Percentiles rank a stretch among this genome's conserved stretches.
phyloP scores from a whole-genome alignment of 1,284 basidiomycete species.

The Anthracocystis setariae region DNA sequence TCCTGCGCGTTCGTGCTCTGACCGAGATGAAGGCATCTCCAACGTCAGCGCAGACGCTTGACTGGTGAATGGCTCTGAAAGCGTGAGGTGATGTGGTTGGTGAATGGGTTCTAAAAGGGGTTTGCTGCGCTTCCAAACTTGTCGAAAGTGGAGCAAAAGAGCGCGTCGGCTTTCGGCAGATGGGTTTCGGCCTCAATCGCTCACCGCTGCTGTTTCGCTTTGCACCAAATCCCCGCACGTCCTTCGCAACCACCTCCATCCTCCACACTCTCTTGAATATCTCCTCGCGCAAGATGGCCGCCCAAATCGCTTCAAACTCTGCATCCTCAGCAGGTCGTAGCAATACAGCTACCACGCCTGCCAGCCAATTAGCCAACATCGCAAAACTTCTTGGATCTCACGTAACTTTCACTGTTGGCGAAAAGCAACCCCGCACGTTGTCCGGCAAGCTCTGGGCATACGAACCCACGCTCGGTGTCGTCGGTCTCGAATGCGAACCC shows the following conservation, averaged over 20 bases:
- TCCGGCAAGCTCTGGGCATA: conserved; percentile 63
- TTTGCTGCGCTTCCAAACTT: background rate
- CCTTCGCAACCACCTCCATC: conserved; percentile 5
- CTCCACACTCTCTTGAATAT: background rate
- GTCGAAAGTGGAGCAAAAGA: conserved; percentile 6
- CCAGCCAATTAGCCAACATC: conserved; percentile 33
- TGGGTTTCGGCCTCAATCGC: background rate
- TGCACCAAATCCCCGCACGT: conserved; percentile 5
- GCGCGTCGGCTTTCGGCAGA: conserved; percentile 15
- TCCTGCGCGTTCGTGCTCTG: conserved; percentile 12
- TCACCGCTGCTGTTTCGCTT: background rate
- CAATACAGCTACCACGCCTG: conserved; percentile 14
- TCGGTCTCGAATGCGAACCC: conserved; percentile 57
- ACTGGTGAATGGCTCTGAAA: background rate
- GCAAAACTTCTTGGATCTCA: conserved; percentile 37
- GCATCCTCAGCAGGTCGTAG: conserved; percentile 18
- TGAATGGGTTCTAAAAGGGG: background rate
- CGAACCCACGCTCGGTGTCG: conserved; percentile 53
- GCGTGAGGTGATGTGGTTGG: background rate
- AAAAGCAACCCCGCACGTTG: conserved; percentile 28
- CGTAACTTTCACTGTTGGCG: conserved; percentile 42
- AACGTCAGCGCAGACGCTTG: background rate
- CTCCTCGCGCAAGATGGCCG: conserved; percentile 9
- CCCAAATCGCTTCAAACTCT: conserved; percentile 13
- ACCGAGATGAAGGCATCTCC: conserved; percentile 27